Percentiles rank a stretch among this genome's conserved stretches.
These are phyloP conservation scores for Monilinia fructigena DNA, from an alignment of 2,329 filamentous ascomycete species.

Conservation along the genomic window DNA sequence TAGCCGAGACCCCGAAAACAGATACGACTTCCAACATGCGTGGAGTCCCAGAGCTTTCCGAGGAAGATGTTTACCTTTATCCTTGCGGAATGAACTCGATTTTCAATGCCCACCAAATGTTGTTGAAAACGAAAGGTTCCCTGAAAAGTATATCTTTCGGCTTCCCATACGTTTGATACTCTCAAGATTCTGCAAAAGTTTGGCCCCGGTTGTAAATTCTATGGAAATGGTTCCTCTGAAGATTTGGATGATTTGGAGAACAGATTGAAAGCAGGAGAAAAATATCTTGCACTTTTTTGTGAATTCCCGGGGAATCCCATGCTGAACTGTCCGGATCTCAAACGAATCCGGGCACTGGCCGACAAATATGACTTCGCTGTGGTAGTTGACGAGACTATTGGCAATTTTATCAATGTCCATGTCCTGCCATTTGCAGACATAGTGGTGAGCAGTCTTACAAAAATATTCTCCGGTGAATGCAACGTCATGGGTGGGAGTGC, in stretches of 20 bases:
- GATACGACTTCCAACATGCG: slow-evolving; percentile 51
- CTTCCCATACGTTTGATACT: slow-evolving; percentile 98
- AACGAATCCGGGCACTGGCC: slow-evolving; percentile 75
- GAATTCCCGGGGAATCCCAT: slow-evolving; percentile 95
- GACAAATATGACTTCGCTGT: slow-evolving; percentile 84
- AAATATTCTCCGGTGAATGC: slow-evolving; percentile 95
- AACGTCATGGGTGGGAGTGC: slow-evolving; percentile 94
- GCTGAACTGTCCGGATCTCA: slow-evolving; percentile 78
- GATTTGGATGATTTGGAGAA: slow-evolving; percentile 83
- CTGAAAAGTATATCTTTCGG: slow-evolving; percentile 85
- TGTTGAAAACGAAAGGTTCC: slow-evolving; percentile 63
- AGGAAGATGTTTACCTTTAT: slow-evolving; percentile 86
- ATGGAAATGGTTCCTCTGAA: slow-evolving; percentile 72
- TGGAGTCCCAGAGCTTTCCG: slow-evolving; percentile 65
- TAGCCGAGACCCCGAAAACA: slow-evolving; percentile 55
- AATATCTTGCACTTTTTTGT: slow-evolving; percentile 81
- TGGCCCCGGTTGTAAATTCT: slow-evolving; percentile 84
- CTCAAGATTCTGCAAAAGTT: slow-evolving; percentile 95
- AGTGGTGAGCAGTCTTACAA: slow-evolving; percentile 91
- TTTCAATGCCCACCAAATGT: slow-evolving; percentile 77
- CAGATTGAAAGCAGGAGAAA: slow-evolving; percentile 69
- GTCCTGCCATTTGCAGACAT: slow-evolving; percentile 87
- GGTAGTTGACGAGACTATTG: slow-evolving; percentile 93
- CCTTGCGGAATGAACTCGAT: slow-evolving; percentile 95
- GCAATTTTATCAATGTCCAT: slow-evolving; percentile 94